Conservation (phyloP, 805 yeast species). For the Scheffersomyces lignosus region DNA sequence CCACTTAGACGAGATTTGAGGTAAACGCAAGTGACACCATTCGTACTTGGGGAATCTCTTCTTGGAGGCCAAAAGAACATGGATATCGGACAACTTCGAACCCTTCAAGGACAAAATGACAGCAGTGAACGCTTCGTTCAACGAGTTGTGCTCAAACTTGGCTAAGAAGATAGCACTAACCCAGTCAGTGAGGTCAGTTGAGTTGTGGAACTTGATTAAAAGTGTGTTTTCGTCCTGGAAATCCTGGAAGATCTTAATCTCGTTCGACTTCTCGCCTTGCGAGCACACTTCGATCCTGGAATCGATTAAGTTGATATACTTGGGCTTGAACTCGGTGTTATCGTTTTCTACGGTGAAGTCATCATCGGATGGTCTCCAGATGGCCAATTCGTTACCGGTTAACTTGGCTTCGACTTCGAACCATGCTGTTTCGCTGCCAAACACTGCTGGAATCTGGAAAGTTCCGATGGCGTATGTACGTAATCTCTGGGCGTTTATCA, state of each 20-base stretch:
- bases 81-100: conserved; percentile 54
- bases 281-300: conserved; percentile 19
- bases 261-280: conserved; percentile 10
- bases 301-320: conserved; percentile 55
- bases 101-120: conserved; percentile 61
- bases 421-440: conserved; percentile 28
- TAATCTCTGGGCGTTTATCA: conserved; percentile 67
- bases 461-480: conserved; percentile 62
- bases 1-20: conserved; percentile 61
- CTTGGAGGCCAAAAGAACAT: conserved; percentile 52
- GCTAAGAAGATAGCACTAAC: conserved; percentile 51
- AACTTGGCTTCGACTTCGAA: conserved; percentile 36
- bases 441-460: conserved; percentile 30
- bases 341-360: conserved; percentile 26
- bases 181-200: conserved; percentile 33
- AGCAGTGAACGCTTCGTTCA: conserved; percentile 67
- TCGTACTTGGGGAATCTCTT: conserved; percentile 51
- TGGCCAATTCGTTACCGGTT: conserved; percentile 55
- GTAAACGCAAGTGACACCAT: conserved; percentile 64
- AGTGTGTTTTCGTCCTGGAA: conserved; percentile 24
- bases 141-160: conserved; percentile 55
- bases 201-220: conserved; percentile 21
- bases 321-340: conserved; percentile 45
- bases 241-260: conserved; percentile 28
- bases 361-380: conserved; percentile 42